Conservation (phyloP, 371 early-diverging fungal species). For the Mortierella sp. region DNA sequence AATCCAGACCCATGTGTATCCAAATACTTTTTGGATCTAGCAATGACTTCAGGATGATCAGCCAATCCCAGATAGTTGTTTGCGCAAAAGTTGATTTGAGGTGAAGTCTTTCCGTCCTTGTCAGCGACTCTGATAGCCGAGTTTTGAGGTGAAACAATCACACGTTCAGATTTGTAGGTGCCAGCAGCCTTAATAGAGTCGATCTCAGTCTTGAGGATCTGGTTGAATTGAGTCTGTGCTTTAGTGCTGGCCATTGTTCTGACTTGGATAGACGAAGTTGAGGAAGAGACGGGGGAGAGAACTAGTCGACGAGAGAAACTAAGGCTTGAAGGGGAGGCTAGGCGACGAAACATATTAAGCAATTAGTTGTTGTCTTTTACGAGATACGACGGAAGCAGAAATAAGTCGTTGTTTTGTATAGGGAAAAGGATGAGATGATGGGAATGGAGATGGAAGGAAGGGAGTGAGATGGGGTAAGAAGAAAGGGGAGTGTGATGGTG, state of each 20-base stretch:
- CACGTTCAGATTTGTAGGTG: constrained; percentile 71
- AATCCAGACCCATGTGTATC: constrained; percentile 70
- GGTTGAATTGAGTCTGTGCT: constrained; percentile 45
- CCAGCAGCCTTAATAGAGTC: constrained; percentile 65
- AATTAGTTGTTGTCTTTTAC: not conserved
- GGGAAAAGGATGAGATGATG: not conserved
- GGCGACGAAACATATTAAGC: constrained; percentile 31
- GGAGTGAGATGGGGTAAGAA: not conserved
- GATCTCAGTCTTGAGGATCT: constrained; percentile 57
- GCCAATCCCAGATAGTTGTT: constrained; percentile 75
- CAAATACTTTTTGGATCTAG: constrained; percentile 60
- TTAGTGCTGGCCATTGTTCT: constrained; percentile 48
- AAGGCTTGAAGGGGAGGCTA: constrained; percentile 19
- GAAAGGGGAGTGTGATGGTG: too few species aligned
- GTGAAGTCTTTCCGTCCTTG: constrained; percentile 29
- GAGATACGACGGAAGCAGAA: not conserved
- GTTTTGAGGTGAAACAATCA: constrained; percentile 67
- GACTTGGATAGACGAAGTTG: constrained; percentile 8
- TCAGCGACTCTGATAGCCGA: constrained; percentile 62
- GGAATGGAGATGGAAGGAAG: constrained; percentile 1
- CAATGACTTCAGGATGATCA: constrained; percentile 64
- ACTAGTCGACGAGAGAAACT: constrained; percentile 21
- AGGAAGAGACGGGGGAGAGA: constrained; percentile 16
- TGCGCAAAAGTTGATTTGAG: constrained; percentile 71
- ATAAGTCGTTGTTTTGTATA: not conserved